A percentile compares a stretch with the other conserved stretches of the same genome.
These are phyloP conservation scores for Claviceps cyperi DNA, from an alignment of 2,329 filamentous ascomycete genomes.

Conservation along the genomic window DNA sequence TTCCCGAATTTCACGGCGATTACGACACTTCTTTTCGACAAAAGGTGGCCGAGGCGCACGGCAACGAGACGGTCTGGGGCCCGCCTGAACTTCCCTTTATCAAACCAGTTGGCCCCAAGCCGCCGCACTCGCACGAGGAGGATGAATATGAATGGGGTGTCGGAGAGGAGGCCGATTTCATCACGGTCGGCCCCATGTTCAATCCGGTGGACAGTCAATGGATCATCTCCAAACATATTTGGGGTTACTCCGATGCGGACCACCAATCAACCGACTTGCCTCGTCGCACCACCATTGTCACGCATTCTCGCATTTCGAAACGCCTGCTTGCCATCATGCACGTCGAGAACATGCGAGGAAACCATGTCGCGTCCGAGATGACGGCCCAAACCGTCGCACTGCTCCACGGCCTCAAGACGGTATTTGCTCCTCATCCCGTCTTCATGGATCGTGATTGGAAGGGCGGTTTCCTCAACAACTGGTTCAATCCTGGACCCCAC, in stretches of 20 bases:
- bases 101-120: slow-evolving; percentile 47
- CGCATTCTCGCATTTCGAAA: slow-evolving; percentile 59
- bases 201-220: slow-evolving; percentile 59
- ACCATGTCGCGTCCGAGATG: slow-evolving; percentile 72
- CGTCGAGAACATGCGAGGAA: slow-evolving; percentile 55
- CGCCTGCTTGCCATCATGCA: slow-evolving; percentile 64
- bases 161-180: slow-evolving; percentile 59
- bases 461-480: slow-evolving; percentile 35
- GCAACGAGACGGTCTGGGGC: slow-evolving; percentile 51
- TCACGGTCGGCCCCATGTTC: slow-evolving; percentile 67
- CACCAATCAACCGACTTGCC: slow-evolving; percentile 43
- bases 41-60: slow-evolving; percentile 40
- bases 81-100: slow-evolving; percentile 43
- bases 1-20: slow-evolving; percentile 51
- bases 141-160: slow-evolving; percentile 65
- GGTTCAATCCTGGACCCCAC: slow-evolving; percentile 45
- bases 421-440: slow-evolving; percentile 65
- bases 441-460: slow-evolving; percentile 66
- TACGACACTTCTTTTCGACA: slow-evolving; percentile 54
- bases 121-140: slow-evolving; percentile 41
- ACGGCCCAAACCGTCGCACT: slow-evolving; percentile 58
- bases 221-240: slow-evolving; percentile 54
- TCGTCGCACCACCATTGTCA: slow-evolving; percentile 63
- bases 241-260: slow-evolving; percentile 43
- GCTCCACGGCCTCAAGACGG: slow-evolving; percentile 65